Percentiles rank a stretch among this genome's conserved stretches.
Conservation (phyloP, 208 protist species). For the Wallacemonas sp. region DNA sequence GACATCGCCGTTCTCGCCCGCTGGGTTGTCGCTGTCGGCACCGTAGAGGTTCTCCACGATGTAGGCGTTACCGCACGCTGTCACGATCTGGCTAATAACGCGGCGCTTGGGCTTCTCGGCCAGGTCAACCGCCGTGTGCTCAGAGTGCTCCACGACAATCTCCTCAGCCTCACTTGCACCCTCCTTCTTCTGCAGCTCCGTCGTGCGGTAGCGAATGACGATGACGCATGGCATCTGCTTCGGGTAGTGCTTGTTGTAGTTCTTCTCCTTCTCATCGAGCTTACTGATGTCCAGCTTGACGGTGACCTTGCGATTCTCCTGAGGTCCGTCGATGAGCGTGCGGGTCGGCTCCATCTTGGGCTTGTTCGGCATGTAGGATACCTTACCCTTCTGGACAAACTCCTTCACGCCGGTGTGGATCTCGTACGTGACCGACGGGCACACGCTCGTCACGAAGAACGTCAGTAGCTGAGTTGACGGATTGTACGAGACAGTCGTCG, state of each 20-base stretch:
- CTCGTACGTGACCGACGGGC: constrained; percentile 78
- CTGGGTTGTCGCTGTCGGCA: constrained; percentile 56
- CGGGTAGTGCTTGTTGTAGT: constrained; percentile 87
- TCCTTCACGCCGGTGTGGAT: constrained; percentile 91
- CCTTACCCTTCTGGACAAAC: constrained; percentile 63
- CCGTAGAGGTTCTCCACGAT: constrained; percentile 88
- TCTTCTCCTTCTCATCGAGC: constrained; percentile 80
- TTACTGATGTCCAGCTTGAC: constrained; percentile 74
- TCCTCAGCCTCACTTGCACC: constrained; percentile 36
- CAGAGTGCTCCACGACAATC: constrained; percentile 71
- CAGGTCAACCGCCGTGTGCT: constrained; percentile 89
- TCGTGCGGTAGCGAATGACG: constrained; percentile 81
- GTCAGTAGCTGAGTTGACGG: constrained; percentile 60
- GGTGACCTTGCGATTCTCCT: constrained; percentile 74
- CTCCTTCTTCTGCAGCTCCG: constrained; percentile 51
- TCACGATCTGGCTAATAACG: constrained; percentile 85
- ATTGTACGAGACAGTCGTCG: constrained; percentile 75
- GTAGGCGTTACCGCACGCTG: constrained; percentile 73
- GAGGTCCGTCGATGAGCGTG: constrained; percentile 57
- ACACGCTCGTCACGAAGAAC: constrained; percentile 76
- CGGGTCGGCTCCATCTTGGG: constrained; percentile 86
- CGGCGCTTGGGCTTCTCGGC: constrained; percentile 69
- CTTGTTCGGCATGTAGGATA: constrained; percentile 87
- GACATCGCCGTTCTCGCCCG: constrained; percentile 46
- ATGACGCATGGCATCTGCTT: constrained; percentile 91